Base-by-base conservation (phyloP, 2,329 filamentous ascomycete species). In the Aspergillus sp. region DNA sequence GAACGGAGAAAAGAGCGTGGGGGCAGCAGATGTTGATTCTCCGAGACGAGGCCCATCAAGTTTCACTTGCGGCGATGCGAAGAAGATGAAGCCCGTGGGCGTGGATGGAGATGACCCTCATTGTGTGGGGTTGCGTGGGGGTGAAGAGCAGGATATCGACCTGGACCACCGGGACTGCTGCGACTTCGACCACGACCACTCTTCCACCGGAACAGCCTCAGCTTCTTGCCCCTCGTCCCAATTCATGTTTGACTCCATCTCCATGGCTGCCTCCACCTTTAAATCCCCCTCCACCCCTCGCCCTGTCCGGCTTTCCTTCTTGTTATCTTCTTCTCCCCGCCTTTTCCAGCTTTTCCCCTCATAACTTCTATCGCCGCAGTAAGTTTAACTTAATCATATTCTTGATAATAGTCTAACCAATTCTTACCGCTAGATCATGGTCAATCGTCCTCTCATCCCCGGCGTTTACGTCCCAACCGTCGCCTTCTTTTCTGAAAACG, bases 381-480 rank as follows among this genome's bases (percentile, higher is more conserved):
- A 40, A 52, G 35, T 49, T 15, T 17, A 9, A 12, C 19, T 11
- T 33, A 31, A n/a, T 40, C 37, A 21, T 39, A 47, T 24, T 43
- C 9, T 37, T 17, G 24, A 14, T 12, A 8, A 12, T 15, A 23
- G 3, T 27, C 24, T 56, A 59, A 55, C 39, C 19, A 6, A 48
- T 43, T 9, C 27, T 31, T 31, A 31, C 7, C 19, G 54, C 41
- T 33, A 52, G 57, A 35, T 15, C 43, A 71, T 69, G 66, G 63
- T 63, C 57, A 51, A 56, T 40, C 46, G 71, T 43, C 66, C 73
- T 40, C 68, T 77, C 56, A 62, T 62, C 31, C 71, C 73, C 23
- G 86, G 86, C 51, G 82, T 91, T 64, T 91, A 91, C 69, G 87
- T 90, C 48, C 89, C 89, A 24, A 90, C 88, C 17, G 81, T 90